Percentiles rank a stretch among this genome's conserved stretches.
Conservation (phyloP, 805 yeast species). For the Clavispora santaluciae region DNA sequence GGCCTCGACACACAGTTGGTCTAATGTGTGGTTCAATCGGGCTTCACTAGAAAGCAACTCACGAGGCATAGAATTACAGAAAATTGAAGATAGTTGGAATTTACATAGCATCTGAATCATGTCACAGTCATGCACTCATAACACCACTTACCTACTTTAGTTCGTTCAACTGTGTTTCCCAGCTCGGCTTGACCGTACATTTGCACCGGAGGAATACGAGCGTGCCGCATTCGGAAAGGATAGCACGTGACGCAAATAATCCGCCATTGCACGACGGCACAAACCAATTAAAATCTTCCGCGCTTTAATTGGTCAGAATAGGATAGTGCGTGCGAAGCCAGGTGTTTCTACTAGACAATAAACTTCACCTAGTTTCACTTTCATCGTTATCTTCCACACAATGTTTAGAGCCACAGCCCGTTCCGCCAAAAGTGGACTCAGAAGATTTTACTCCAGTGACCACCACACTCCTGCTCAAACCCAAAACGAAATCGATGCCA, state of each 20-base stretch:
- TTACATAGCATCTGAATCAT: too few species aligned
- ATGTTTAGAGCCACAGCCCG: slow-evolving; percentile 17
- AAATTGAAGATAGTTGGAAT: too few species aligned
- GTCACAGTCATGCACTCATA: too few species aligned
- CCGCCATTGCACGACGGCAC: neutral
- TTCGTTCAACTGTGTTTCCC: too few species aligned
- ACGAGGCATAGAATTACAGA: too few species aligned
- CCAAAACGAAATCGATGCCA: slow-evolving; percentile 31
- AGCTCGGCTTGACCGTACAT: too few species aligned
- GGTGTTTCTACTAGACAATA: neutral
- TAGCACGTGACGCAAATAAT: neutral
- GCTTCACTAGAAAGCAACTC: too few species aligned
- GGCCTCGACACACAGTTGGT: too few species aligned
- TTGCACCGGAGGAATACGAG: too few species aligned
- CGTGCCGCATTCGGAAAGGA: too few species aligned
- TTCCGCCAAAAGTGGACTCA: slow-evolving; percentile 11
- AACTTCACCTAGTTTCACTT: slow-evolving; percentile 1
- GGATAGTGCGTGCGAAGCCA: neutral
- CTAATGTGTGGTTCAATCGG: too few species aligned
- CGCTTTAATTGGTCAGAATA: neutral
- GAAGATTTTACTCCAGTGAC: slow-evolving; percentile 14
- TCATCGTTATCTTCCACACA: neutral
- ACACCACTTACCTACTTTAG: too few species aligned
- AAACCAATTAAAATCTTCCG: neutral
- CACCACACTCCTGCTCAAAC: slow-evolving; percentile 13